phyloP scores from a whole-genome alignment of 2,329 filamentous ascomycete genomes.

The Septoria petroselini region DNA sequence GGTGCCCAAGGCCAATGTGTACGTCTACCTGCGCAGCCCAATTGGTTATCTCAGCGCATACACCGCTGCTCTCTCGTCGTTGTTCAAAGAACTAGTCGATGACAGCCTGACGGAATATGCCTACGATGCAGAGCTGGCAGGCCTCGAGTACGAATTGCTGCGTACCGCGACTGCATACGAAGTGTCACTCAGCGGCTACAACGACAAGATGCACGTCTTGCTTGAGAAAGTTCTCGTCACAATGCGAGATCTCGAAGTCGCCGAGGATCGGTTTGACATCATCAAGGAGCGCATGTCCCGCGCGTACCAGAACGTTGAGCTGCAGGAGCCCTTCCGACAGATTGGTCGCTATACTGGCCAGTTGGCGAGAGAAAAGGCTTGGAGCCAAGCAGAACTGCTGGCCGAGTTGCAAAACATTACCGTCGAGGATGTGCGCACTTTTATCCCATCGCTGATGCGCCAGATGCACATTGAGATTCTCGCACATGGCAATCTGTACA shows the following conservation, averaged over 20 bases:
- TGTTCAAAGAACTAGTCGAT: slow-evolving; percentile 82
- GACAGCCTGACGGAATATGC: slow-evolving; percentile 90
- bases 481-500: slow-evolving; percentile 89
- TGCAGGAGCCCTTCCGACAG: slow-evolving; percentile 84
- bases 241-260: slow-evolving; percentile 79
- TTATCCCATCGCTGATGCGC: slow-evolving; percentile 74
- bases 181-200: slow-evolving; percentile 82
- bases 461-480: slow-evolving; percentile 87
- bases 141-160: slow-evolving; percentile 76
- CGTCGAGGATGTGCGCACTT: slow-evolving; percentile 68
- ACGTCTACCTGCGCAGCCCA: slow-evolving; percentile 75
- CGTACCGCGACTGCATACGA: slow-evolving; percentile 66
- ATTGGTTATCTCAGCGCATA: slow-evolving; percentile 75
- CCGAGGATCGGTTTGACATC: slow-evolving; percentile 84
- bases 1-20: slow-evolving; percentile 90
- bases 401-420: slow-evolving; percentile 73
- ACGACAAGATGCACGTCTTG: slow-evolving; percentile 89
- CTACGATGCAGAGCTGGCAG: slow-evolving; percentile 92
- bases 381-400: slow-evolving; percentile 74
- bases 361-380: slow-evolving; percentile 72
- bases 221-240: slow-evolving; percentile 83
- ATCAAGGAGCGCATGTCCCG: slow-evolving; percentile 80
- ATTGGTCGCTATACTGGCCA: slow-evolving; percentile 79
- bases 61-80: slow-evolving; percentile 70
- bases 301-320: slow-evolving; percentile 80